A percentile compares a stretch with the other conserved stretches of the same genome.
These are phyloP conservation scores for Diospyros kaki DNA, from an alignment of 148 eudicot genomes.

Conservation along the genomic window DNA sequence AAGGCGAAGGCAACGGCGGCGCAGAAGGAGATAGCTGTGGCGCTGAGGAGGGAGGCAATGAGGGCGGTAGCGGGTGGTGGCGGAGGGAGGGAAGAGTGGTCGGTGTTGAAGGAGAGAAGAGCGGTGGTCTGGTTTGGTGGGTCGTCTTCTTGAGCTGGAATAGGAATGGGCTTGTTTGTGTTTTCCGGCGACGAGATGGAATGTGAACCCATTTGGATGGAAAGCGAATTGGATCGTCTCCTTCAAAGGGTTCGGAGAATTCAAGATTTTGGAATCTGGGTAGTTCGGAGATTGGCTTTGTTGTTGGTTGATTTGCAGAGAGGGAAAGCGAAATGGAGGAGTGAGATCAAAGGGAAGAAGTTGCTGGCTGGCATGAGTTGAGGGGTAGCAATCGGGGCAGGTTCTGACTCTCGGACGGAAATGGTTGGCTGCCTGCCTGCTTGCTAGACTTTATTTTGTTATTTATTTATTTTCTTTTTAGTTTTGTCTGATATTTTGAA, in stretches of 20 bases:
- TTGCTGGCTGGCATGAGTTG: not conserved
- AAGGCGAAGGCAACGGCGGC: slow-evolving; percentile 32
- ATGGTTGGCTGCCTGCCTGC: too few species aligned
- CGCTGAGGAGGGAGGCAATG: slow-evolving; percentile 25
- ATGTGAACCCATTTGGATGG: slow-evolving; percentile 21
- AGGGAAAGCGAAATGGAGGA: not conserved
- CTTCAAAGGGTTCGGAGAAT: not conserved
- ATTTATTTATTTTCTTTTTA: too few species aligned
- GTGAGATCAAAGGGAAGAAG: not conserved
- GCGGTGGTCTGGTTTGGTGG: slow-evolving; percentile 31
- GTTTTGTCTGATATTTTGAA: too few species aligned
- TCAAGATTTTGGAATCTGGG: not conserved
- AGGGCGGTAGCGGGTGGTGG: slow-evolving; percentile 18
- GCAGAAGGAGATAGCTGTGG: slow-evolving; percentile 19
- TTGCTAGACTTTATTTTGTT: too few species aligned
- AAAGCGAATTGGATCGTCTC: not conserved
- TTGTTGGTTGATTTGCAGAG: not conserved
- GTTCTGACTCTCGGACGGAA: too few species aligned
- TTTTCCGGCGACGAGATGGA: slow-evolving; percentile 2
- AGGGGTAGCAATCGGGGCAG: not conserved
- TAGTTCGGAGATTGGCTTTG: not conserved
- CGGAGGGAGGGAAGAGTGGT: slow-evolving; percentile 15
- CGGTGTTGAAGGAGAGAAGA: slow-evolving; percentile 37
- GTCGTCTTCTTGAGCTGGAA: slow-evolving; percentile 20
- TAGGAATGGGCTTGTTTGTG: slow-evolving; percentile 9